phyloP scores from a whole-genome alignment of 2,329 filamentous ascomycete species.

The Pyrenophora teres region DNA sequence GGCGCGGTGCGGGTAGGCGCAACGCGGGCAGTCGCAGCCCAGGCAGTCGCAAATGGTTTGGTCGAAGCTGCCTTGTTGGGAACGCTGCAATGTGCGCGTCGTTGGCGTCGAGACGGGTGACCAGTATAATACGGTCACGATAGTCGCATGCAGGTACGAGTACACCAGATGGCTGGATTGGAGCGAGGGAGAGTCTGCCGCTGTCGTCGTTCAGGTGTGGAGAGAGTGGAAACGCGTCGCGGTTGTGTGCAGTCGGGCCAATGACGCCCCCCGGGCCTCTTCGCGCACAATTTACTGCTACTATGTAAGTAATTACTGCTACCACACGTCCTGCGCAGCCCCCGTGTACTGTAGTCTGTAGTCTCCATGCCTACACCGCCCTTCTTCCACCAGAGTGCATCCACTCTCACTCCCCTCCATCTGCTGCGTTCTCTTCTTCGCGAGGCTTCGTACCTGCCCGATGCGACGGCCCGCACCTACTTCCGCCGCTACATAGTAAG shows the following conservation, averaged over 20 bases:
- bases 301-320: no score
- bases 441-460: slow-evolving; percentile 65
- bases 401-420: slow-evolving; percentile 44
- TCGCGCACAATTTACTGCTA: background rate
- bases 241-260: slow-evolving; percentile 24
- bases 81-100: background rate
- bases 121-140: no score
- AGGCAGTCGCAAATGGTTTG: background rate
- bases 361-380: slow-evolving; percentile 17
- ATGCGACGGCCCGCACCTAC: slow-evolving; percentile 58
- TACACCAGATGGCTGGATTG: no score
- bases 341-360: no score
- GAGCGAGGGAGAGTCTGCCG: background rate
- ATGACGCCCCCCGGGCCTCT: slow-evolving; percentile 16
- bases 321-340: background rate
- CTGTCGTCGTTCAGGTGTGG: slow-evolving; percentile 4
- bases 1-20: slow-evolving; percentile 9
- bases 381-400: slow-evolving; percentile 17
- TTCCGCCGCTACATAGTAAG: slow-evolving; percentile 54
- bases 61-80: background rate
- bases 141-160: no score
- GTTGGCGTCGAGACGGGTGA: no score
- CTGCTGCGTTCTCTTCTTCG: slow-evolving; percentile 62
- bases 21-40: background rate
- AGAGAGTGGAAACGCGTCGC: slow-evolving; percentile 28